A percentile compares a stretch with the other conserved stretches of the same genome.
phyloP scores from a whole-genome alignment of 2,329 filamentous ascomycete species.

The Metarhizium sp. region DNA sequence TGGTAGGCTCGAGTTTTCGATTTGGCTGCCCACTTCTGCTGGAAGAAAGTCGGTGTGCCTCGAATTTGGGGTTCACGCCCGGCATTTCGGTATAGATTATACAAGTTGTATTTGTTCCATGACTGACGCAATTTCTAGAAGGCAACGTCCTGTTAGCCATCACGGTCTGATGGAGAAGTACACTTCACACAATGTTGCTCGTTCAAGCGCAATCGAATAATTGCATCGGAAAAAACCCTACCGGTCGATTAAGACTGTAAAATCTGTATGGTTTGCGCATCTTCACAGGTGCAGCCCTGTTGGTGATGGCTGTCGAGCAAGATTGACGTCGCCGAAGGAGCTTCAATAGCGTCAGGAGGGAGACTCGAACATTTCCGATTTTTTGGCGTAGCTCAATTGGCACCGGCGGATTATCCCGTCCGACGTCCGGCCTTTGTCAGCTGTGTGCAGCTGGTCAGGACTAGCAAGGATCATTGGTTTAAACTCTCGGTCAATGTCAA shows the following conservation, averaged over 20 bases:
- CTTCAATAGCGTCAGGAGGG: constrained; percentile 1
- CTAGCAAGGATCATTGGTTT: neutral
- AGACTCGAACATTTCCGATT: constrained; percentile 12
- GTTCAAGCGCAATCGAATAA: neutral
- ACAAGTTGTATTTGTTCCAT: constrained; percentile 97
- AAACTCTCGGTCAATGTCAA: neutral
- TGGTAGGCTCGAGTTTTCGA: constrained; percentile 78
- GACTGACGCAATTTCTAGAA: constrained; percentile 81
- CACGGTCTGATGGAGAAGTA: neutral
- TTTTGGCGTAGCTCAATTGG: constrained; percentile 18
- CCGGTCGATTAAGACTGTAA: constrained; percentile 56
- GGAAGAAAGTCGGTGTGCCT: constrained; percentile 67
- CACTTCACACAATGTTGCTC: neutral
- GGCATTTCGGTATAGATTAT: constrained; percentile 56
- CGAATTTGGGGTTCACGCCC: constrained; percentile 21
- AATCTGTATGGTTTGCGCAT: constrained; percentile 51
- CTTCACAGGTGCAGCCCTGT: constrained; percentile 23
- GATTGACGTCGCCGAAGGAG: constrained; percentile 2
- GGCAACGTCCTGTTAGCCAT: neutral
- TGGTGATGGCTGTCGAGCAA: constrained; percentile 4
- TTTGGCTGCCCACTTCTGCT: constrained; percentile 97
- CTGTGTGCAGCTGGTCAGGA: constrained; percentile 10
- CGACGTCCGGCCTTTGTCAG: constrained; percentile 10
- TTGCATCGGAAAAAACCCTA: constrained; percentile 28
- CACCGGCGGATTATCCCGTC: constrained; percentile 19